Evolutionary conservation across 1,139 yeast species (phyloP).

Genomic region (Saccharomyces hybrid): DNA sequence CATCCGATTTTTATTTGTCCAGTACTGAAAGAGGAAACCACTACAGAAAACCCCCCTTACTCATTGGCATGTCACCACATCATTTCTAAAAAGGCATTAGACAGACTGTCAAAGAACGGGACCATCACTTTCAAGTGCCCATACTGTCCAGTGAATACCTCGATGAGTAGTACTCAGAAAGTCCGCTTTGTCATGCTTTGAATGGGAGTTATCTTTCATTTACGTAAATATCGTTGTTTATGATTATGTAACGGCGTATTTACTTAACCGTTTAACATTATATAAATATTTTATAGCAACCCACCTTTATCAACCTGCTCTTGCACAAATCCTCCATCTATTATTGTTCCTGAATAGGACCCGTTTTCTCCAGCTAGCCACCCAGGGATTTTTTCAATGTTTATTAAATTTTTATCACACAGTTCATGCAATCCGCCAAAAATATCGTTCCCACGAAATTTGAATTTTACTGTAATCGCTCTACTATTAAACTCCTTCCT

Average conservation of each 20-base stretch:
- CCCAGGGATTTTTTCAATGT: slow-evolving; percentile 53
- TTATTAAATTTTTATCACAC: slow-evolving; percentile 46
- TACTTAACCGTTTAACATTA: too few species aligned
- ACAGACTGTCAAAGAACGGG: slow-evolving; percentile 35
- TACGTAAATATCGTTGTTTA: too few species aligned
- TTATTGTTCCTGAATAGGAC: slow-evolving; percentile 39
- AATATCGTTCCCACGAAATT: slow-evolving; percentile 63
- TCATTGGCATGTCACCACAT: slow-evolving; percentile 60
- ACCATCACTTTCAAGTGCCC: slow-evolving; percentile 52
- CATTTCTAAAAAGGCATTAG: slow-evolving; percentile 45
- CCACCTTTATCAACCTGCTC: slow-evolving; percentile 2
- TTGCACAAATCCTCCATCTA: slow-evolving; percentile 37
- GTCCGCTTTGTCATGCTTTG: slow-evolving; percentile 28
- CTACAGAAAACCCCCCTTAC: slow-evolving; percentile 51
- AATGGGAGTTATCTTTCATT: not conserved
- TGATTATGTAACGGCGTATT: too few species aligned
- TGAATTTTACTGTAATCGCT: slow-evolving; percentile 36
- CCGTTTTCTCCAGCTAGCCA: slow-evolving; percentile 83
- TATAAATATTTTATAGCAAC: not conserved
- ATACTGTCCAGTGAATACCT: slow-evolving; percentile 47
- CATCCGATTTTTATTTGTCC: slow-evolving; percentile 92
- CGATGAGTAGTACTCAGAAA: slow-evolving; percentile 24
- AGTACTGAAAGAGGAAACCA: slow-evolving; percentile 77
- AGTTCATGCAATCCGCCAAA: slow-evolving; percentile 76
- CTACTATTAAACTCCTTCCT: not conserved